Evolutionary conservation across 1,284 basidiomycete species (phyloP).

Genomic region (Schizopora paradoxa): DNA sequence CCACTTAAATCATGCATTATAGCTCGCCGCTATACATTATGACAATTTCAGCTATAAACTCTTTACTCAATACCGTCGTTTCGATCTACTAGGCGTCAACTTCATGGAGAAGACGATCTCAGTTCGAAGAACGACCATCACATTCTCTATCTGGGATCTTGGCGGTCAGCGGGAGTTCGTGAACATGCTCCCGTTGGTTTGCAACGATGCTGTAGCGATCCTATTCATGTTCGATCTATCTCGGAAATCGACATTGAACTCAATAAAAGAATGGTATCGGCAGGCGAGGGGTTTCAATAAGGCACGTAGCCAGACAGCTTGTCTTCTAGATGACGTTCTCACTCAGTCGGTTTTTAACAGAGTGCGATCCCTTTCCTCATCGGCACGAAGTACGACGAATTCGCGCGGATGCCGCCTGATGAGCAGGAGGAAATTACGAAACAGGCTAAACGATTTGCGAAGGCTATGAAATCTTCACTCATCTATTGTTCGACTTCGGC

Average conservation of each 20-base stretch:
- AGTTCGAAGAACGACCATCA: constrained; percentile 96
- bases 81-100: constrained; percentile 98
- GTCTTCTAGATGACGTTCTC: not conserved
- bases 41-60: constrained; percentile 1
- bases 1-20: not conserved
- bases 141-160: constrained; percentile 98
- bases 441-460: constrained; percentile 91
- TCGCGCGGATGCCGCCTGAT: constrained; percentile 91
- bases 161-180: constrained; percentile 98
- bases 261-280: constrained; percentile 98
- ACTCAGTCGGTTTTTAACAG: constrained; percentile 37
- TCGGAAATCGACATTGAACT: constrained; percentile 94
- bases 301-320: constrained; percentile 40
- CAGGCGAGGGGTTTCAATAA: constrained; percentile 98
- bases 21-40: constrained; percentile 6
- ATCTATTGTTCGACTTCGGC: constrained; percentile 98
- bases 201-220: constrained; percentile 97
- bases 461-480: constrained; percentile 97
- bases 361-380: constrained; percentile 95
- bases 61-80: too few species aligned
- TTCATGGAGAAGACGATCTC: constrained; percentile 99
- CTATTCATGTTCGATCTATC: constrained; percentile 99
- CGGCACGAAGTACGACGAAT: constrained; percentile 97
- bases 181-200: constrained; percentile 97
- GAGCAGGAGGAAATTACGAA: constrained; percentile 99